Evolutionary conservation across 2,329 filamentous ascomycete species (phyloP).

Genomic region (Remersonia thermophila): DNA sequence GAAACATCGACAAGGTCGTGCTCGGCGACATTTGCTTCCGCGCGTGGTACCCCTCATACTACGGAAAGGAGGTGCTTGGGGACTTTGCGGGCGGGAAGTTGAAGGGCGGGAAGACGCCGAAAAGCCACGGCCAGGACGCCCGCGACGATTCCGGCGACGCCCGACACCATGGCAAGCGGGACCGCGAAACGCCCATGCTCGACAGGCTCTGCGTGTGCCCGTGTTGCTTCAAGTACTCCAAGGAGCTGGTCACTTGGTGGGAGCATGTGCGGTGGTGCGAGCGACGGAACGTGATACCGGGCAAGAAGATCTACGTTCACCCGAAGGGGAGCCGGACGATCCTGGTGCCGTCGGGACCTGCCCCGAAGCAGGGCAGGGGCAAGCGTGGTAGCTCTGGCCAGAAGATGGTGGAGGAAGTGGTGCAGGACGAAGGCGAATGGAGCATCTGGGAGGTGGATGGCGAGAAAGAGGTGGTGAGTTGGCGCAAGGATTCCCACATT

Average conservation of each 20-base stretch:
- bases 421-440: slow-evolving; percentile 57
- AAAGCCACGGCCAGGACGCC: slow-evolving; percentile 7
- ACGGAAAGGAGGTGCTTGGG: slow-evolving; percentile 57
- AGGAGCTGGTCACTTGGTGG: slow-evolving; percentile 45
- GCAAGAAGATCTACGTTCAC: slow-evolving; percentile 61
- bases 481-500: not conserved
- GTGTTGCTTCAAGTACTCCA: slow-evolving; percentile 87
- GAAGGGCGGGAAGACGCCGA: slow-evolving; percentile 8
- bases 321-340: slow-evolving; percentile 34
- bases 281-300: slow-evolving; percentile 41
- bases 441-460: slow-evolving; percentile 90
- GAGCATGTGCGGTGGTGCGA: slow-evolving; percentile 48
- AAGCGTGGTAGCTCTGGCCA: slow-evolving; percentile 20
- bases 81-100: slow-evolving; percentile 27
- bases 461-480: slow-evolving; percentile 59
- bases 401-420: slow-evolving; percentile 31
- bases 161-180: slow-evolving; percentile 16
- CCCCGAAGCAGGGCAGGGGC: slow-evolving; percentile 25
- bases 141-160: slow-evolving; percentile 1
- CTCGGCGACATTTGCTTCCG: slow-evolving; percentile 74
- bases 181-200: slow-evolving; percentile 32
- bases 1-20: slow-evolving; percentile 78
- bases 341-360: slow-evolving; percentile 21
- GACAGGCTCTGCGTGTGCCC: slow-evolving; percentile 75
- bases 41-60: slow-evolving; percentile 89